Conservation (phyloP, 176 grass and related monocot species). For the Eragrostis nindensis region DNA sequence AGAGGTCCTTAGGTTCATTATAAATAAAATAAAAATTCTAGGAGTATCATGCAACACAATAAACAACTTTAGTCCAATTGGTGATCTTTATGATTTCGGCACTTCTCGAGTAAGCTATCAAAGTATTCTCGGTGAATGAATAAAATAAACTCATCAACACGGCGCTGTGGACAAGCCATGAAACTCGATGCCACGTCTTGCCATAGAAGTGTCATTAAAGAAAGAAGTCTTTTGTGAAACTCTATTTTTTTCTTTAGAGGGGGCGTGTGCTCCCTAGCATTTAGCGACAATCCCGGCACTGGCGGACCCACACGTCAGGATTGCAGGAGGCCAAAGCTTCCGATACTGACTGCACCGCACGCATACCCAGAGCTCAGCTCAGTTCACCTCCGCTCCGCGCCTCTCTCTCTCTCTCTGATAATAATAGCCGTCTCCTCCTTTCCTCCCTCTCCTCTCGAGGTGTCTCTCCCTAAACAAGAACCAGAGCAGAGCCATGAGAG, state of each 20-base stretch:
- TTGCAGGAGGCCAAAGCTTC: slow-evolving; percentile 38
- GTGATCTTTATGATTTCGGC: no score
- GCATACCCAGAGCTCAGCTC: slow-evolving; percentile 44
- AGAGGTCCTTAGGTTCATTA: no score
- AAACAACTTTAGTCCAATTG: no score
- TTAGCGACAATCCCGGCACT: not conserved
- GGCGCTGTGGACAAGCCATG: not conserved
- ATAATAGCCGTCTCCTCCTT: slow-evolving; percentile 34
- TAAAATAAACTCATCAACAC: not conserved
- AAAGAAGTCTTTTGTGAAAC: not conserved
- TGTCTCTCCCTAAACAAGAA: slow-evolving; percentile 34
- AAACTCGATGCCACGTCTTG: not conserved
- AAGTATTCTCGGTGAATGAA: no score
- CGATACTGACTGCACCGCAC: slow-evolving; percentile 15
- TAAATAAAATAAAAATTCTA: no score
- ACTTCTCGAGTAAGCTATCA: no score
- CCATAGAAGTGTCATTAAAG: not conserved
- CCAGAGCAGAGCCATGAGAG: slow-evolving; percentile 38
- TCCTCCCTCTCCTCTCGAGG: slow-evolving; percentile 50
- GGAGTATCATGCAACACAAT: no score
- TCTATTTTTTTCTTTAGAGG: not conserved
- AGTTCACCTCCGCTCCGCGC: not conserved
- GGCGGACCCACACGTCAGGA: slow-evolving; percentile 21
- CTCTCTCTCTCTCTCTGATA: not conserved
- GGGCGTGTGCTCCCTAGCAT: not conserved